Evolutionary conservation across 1,284 basidiomycete genomes (phyloP).

Genomic region (Takashimella tepidaria): DNA sequence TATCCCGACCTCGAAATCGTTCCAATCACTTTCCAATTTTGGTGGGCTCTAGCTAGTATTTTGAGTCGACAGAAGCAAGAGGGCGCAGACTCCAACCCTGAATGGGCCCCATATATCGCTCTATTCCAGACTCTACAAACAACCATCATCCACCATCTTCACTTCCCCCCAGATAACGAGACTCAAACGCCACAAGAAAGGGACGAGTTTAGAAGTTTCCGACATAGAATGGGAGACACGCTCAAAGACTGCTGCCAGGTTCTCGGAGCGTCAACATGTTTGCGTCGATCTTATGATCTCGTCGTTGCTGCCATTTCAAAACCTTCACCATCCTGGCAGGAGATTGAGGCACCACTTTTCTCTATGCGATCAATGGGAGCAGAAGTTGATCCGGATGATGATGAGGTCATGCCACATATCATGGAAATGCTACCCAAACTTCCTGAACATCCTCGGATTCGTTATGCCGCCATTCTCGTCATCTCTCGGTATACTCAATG

Average conservation of each 20-base stretch:
- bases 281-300: constrained; percentile 73
- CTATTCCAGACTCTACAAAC: constrained; percentile 79
- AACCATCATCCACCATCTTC: constrained; percentile 85
- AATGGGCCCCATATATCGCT: constrained; percentile 56
- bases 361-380: constrained; percentile 98
- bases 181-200: constrained; percentile 73
- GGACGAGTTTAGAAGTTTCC: constrained; percentile 89
- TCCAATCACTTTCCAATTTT: constrained; percentile 96
- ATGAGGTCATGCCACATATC: constrained; percentile 83
- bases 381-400: constrained; percentile 77
- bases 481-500: constrained; percentile 96
- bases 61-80: constrained; percentile 52
- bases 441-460: constrained; percentile 84
- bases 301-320: constrained; percentile 64
- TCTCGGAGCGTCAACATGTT: constrained; percentile 78
- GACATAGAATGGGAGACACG: constrained; percentile 98
- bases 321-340: constrained; percentile 71
- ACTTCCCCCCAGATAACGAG: constrained; percentile 80
- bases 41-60: constrained; percentile 84
- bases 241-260: constrained; percentile 98
- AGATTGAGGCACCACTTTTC: constrained; percentile 95
- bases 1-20: constrained; percentile 95
- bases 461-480: constrained; percentile 91
- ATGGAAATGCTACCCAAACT: constrained; percentile 90
- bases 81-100: constrained; percentile 19